Conservation (phyloP, 345 rosid genomes). For the Gossypium mustelinum region DNA sequence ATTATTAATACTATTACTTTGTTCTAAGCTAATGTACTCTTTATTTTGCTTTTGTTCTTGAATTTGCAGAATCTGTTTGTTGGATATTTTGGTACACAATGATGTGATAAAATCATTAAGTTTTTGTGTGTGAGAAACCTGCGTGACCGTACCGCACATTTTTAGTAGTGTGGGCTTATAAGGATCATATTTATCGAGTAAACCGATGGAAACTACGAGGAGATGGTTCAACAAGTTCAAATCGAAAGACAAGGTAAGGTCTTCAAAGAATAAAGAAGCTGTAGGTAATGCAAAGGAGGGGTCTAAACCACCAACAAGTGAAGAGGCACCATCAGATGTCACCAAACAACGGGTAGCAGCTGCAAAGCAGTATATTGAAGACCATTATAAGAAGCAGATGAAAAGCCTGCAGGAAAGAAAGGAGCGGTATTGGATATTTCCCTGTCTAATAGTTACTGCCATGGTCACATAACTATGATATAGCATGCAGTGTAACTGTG, state of each 20-base stretch:
- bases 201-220: slow-evolving; percentile 61
- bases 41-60: background rate
- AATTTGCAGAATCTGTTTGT: slow-evolving; percentile 21
- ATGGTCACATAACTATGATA: background rate
- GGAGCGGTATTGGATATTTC: slow-evolving; percentile 57
- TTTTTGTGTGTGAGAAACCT: slow-evolving; percentile 7
- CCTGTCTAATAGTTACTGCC: background rate
- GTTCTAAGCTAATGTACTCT: background rate
- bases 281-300: slow-evolving; percentile 58
- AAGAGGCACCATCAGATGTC: slow-evolving; percentile 84
- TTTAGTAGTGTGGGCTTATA: slow-evolving; percentile 11
- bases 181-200: slow-evolving; percentile 13
- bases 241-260: slow-evolving; percentile 62
- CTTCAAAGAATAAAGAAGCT: slow-evolving; percentile 66
- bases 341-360: slow-evolving; percentile 94
- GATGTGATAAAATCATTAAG: background rate
- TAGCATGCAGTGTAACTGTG: background rate
- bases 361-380: slow-evolving; percentile 92
- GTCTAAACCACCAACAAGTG: slow-evolving; percentile 48
- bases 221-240: slow-evolving; percentile 72
- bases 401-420: slow-evolving; percentile 75
- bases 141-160: slow-evolving; percentile 18
- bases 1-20: background rate
- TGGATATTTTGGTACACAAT: slow-evolving; percentile 15
- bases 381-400: slow-evolving; percentile 93